These are phyloP conservation scores for Suillus americanus DNA, from an alignment of 768 basidiomycete species.

Conservation along the genomic window DNA sequence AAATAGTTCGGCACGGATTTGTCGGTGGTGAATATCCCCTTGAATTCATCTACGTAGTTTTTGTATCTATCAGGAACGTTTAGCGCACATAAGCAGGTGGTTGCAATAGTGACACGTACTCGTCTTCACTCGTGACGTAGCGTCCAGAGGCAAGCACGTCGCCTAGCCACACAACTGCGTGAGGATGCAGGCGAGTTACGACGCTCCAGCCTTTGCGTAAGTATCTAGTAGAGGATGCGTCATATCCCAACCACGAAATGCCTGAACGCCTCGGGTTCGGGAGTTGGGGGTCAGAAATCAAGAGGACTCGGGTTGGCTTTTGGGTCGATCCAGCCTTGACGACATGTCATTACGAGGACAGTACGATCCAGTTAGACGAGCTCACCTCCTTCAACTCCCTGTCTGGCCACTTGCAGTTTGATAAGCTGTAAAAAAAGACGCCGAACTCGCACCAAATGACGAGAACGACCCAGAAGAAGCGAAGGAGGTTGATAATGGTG, in stretches of 20 bases:
- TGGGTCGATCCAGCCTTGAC: conserved; percentile 16
- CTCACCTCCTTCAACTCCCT: conserved; percentile 27
- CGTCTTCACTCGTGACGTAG: conserved; percentile 44
- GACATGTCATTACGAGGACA: conserved; percentile 8
- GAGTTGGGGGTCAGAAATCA: conserved; percentile 72
- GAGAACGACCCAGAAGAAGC: conserved; percentile 51
- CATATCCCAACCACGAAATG: conserved; percentile 43
- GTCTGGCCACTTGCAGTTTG: conserved; percentile 61
- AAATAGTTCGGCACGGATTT: conserved; percentile 46
- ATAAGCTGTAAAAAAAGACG: conserved; percentile 56
- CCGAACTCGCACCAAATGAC: conserved; percentile 69
- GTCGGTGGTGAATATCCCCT: conserved; percentile 52
- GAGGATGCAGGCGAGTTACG: conserved; percentile 52
- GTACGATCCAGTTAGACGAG: conserved; percentile 14
- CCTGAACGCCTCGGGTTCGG: conserved; percentile 33
- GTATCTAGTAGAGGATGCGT: conserved; percentile 52
- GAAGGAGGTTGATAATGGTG: conserved; percentile 42
- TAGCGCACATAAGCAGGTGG: neutral
- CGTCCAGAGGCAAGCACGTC: conserved; percentile 74
- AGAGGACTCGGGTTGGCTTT: conserved; percentile 55
- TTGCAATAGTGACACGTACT: conserved; percentile 35
- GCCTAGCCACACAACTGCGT: conserved; percentile 73
- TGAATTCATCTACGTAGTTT: conserved; percentile 58
- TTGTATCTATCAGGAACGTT: conserved; percentile 50
- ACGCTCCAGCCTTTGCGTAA: conserved; percentile 73